Base-by-base conservation (phyloP, 2,329 filamentous ascomycete genomes). In the Cercospora zeae-maydis region DNA sequence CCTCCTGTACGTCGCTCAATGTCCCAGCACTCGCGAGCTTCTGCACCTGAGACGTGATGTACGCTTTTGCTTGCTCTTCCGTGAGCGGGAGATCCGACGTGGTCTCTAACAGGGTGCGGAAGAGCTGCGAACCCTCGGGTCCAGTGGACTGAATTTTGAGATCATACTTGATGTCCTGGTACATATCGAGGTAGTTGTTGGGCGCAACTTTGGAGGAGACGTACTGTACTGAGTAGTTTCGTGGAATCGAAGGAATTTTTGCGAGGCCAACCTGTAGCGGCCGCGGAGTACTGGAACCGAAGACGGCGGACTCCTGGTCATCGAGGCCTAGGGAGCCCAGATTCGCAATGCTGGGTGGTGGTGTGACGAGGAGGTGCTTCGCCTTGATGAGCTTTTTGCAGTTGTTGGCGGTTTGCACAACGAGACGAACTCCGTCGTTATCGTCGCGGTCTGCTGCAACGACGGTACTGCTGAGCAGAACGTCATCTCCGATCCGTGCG, bases 141-240 rank as follows among this genome's bases (percentile, higher is more conserved):
- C 59, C 59, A 1, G 47, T 59, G 5, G 61, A 42, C 30, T 55
- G n/a, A 7, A 63, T 37, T 2, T 57, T 55, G 2, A 63, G 30
- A 24, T 57, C 37, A 9, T 47, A 16, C 7, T 49, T 30, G 10
- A 58, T 21, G 5, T 59, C 42, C 7, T 55, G 24, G 13, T 58
- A 55, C 49, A 63, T 27, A 19, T 63, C 36, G 8, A 59, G 31
- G 31, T 63, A 63, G 7, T 59, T 51, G 16, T 63, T 36, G 10
- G 61, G 61, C 7, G 39, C 56, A 3, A 52, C 61, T 5, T n/a
- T 37, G n/a, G 27, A 14, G 2, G 61, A 55, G 16, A 63, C 39
- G 10, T 55, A 59, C 10, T 53, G 37, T 2, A 59, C 55, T 0
- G 61, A 45, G n/a, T 58, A 58, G 30, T 59, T 63, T 19, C 31